Evolutionary conservation across 2,329 filamentous ascomycete genomes (phyloP).

Genomic region (Ophiostoma quercus): DNA sequence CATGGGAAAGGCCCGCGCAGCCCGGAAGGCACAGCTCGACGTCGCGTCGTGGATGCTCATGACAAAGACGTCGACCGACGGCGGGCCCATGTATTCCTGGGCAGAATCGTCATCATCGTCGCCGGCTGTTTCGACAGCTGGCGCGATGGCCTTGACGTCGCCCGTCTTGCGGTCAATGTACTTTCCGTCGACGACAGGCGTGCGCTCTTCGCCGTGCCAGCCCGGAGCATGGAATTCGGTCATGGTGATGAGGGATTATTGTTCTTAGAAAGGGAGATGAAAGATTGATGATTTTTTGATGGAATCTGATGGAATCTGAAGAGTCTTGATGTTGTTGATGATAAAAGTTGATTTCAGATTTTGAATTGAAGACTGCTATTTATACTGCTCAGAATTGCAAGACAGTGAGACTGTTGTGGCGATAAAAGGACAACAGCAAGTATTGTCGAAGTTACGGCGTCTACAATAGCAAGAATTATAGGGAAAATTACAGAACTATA

Average conservation of each 20-base stretch:
- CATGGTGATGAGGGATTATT: not conserved
- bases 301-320: not conserved
- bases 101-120: not conserved
- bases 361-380: not conserved
- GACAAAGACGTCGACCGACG: constrained; percentile 17
- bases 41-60: constrained; percentile 18
- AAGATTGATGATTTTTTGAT: not conserved
- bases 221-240: constrained; percentile 6
- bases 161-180: constrained; percentile 13
- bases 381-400: not conserved
- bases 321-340: not conserved
- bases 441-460: not conserved
- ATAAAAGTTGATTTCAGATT: not conserved
- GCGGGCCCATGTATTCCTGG: constrained; percentile 17
- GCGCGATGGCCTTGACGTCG: not conserved
- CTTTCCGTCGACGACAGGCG: constrained; percentile 13
- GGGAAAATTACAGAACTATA: not conserved
- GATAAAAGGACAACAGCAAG: no score
- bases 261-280: not conserved
- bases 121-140: not conserved
- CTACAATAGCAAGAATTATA: not conserved
- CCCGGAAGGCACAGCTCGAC: constrained; percentile 5
- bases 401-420: not conserved
- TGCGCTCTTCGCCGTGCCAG: constrained; percentile 14
- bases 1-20: constrained; percentile 15